Evolutionary conservation across 495 filamentous ascomycete genomes (phyloP).

Genomic region (Lepidopterella palustris): DNA sequence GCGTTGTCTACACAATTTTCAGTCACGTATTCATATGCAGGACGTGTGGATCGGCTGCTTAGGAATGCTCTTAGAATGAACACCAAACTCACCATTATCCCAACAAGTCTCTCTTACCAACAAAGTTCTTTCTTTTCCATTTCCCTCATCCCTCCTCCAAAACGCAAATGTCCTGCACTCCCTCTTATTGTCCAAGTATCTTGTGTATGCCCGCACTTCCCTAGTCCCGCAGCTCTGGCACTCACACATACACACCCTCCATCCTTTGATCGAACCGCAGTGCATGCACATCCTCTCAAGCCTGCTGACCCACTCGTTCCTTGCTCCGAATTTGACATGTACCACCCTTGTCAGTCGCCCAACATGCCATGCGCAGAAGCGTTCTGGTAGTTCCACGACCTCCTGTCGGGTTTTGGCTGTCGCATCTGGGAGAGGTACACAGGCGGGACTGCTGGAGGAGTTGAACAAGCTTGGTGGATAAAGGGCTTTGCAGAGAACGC

Average conservation of each 20-base stretch:
- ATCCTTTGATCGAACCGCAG: constrained; percentile 21
- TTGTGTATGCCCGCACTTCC: constrained; percentile 18
- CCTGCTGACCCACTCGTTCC: constrained; percentile 23
- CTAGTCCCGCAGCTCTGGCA: constrained; percentile 24
- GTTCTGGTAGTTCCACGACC: constrained; percentile 7
- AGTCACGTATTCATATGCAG: constrained; percentile 1
- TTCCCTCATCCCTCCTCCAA: background rate
- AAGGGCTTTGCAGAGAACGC: constrained; percentile 22
- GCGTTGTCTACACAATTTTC: constrained; percentile 7
- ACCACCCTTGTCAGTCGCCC: constrained; percentile 12
- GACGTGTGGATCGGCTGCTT: background rate
- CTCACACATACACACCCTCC: constrained; percentile 15
- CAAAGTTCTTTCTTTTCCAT: background rate
- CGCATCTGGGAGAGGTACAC: constrained; percentile 1
- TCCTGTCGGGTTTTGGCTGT: background rate
- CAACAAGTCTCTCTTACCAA: constrained; percentile 17
- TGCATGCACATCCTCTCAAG: constrained; percentile 26
- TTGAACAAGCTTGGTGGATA: constrained; percentile 16
- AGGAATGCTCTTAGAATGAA: no score
- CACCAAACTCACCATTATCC: constrained; percentile 8
- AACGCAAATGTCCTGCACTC: constrained; percentile 13
- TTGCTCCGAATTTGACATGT: background rate
- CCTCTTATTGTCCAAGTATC: constrained; percentile 21
- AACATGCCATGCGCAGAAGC: constrained; percentile 20
- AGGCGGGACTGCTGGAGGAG: constrained; percentile 15